Percentiles rank a stretch among this genome's conserved stretches.
phyloP scores from a whole-genome alignment of 352 stramenopile species.

The Pelagophyceae sp. region DNA sequence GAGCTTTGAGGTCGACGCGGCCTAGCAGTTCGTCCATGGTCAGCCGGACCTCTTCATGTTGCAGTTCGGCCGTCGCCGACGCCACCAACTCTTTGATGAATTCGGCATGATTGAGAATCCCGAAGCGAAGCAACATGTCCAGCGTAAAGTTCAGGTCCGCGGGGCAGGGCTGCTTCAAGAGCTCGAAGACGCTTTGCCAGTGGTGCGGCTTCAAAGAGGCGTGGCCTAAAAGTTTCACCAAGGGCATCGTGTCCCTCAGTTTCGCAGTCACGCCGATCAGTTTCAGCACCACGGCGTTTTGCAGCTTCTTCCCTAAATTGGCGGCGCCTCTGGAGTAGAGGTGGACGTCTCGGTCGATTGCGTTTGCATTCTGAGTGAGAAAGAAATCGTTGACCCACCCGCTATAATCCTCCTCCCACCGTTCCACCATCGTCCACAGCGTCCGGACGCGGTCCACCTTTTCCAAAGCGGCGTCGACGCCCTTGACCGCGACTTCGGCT shows the following conservation, averaged over 20 bases:
- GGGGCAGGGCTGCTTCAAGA: slow-evolving; percentile 27
- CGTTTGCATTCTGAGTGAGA: slow-evolving; percentile 66
- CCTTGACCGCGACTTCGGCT: too few relatives aligned
- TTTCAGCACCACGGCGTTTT: slow-evolving; percentile 68
- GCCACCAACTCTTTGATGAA: background rate
- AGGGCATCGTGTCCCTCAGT: slow-evolving; percentile 74
- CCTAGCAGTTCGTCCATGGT: too few relatives aligned
- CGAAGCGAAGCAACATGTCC: slow-evolving; percentile 14
- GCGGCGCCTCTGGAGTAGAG: slow-evolving; percentile 67
- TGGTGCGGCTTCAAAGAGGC: slow-evolving; percentile 75
- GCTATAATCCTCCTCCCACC: slow-evolving; percentile 67
- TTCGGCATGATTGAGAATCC: slow-evolving; percentile 9
- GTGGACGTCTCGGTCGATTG: slow-evolving; percentile 61
- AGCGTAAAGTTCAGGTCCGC: slow-evolving; percentile 19
- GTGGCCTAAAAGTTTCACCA: slow-evolving; percentile 71
- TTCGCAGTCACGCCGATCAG: slow-evolving; percentile 69
- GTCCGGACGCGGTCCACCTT: slow-evolving; percentile 61
- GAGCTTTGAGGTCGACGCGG: too few relatives aligned
- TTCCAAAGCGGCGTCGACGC: too few relatives aligned
- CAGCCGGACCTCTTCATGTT: too few relatives aligned
- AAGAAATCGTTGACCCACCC: slow-evolving; percentile 66
- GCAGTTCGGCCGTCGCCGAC: too few relatives aligned
- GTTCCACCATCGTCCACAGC: slow-evolving; percentile 68
- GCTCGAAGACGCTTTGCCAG: slow-evolving; percentile 79
- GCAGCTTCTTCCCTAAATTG: slow-evolving; percentile 70